These are phyloP conservation scores for Pseudocercospora fijiensis DNA, from an alignment of 2,329 filamentous ascomycete species.

Conservation along the genomic window DNA sequence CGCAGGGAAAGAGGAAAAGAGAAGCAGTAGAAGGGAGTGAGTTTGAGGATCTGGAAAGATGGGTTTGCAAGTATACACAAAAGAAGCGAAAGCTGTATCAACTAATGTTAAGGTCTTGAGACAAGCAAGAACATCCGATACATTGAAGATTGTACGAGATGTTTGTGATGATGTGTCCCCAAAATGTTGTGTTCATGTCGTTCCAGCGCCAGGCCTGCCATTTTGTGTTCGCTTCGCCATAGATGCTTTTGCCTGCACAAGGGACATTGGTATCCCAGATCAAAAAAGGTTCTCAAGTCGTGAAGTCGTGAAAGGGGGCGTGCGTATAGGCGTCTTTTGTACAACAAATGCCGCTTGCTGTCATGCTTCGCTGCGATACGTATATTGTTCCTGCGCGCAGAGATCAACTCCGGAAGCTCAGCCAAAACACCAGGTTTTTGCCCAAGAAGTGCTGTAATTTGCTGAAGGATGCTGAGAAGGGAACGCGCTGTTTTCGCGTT, in stretches of 20 bases:
- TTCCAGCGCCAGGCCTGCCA: constrained; percentile 4
- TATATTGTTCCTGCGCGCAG: neutral
- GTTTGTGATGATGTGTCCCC: neutral
- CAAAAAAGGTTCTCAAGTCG: constrained; percentile 7
- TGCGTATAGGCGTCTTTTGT: too few relatives aligned
- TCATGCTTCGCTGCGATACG: neutral
- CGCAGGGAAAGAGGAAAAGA: neutral
- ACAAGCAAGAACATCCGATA: neutral
- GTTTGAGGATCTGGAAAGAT: too few relatives aligned
- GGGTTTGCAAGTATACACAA: constrained; percentile 10
- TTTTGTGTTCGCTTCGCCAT: neutral
- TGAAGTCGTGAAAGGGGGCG: neutral
- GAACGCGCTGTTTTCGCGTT: neutral
- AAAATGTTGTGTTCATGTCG: neutral
- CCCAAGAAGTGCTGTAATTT: too few relatives aligned
- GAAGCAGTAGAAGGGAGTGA: too few relatives aligned
- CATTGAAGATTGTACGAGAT: neutral
- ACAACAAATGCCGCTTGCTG: neutral
- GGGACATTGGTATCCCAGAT: neutral
- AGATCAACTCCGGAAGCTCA: constrained; percentile 11
- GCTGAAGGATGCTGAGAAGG: too few relatives aligned
- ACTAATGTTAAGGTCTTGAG: constrained; percentile 7
- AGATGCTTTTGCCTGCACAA: neutral
- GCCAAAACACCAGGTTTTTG: neutral
- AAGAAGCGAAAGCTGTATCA: constrained; percentile 11